A percentile compares a stretch with the other conserved stretches of the same genome.
Conservation (phyloP, 2,329 filamentous ascomycete genomes). For the Fusarium sp. region DNA sequence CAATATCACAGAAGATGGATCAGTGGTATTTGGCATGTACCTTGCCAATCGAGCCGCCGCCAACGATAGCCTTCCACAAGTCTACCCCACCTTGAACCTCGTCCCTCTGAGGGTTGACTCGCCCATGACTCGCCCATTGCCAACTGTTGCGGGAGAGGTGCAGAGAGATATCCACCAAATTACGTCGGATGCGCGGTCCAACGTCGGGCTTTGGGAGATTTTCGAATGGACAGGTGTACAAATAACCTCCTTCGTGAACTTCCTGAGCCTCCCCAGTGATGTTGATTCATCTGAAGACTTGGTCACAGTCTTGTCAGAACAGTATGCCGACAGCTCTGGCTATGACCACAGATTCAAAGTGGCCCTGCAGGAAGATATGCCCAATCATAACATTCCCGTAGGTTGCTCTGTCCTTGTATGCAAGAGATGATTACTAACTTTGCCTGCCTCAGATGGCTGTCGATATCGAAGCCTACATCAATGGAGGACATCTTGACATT, state of each 20-base stretch:
- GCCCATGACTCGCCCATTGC: constrained; percentile 52
- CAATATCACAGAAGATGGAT: constrained; percentile 49
- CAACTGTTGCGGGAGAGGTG: constrained; percentile 69
- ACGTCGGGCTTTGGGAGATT: constrained; percentile 78
- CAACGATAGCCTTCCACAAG: constrained; percentile 60
- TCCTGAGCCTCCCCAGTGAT: constrained; percentile 68
- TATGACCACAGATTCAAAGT: constrained; percentile 7
- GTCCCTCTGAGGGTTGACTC: constrained; percentile 75
- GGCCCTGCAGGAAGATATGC: constrained; percentile 42
- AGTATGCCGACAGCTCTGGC: background rate
- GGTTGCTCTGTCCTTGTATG: constrained; percentile 8
- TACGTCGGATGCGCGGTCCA: constrained; percentile 62
- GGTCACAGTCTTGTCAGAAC: constrained; percentile 18
- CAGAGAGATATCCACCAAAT: constrained; percentile 78
- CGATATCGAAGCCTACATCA: constrained; percentile 58
- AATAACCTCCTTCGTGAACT: constrained; percentile 84
- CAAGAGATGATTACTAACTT: background rate
- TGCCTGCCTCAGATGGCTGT: constrained; percentile 52
- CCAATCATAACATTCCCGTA: constrained; percentile 50
- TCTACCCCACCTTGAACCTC: constrained; percentile 82
- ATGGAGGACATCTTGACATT: constrained; percentile 52
- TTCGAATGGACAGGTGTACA: constrained; percentile 78
- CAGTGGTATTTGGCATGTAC: constrained; percentile 81
- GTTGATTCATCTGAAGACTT: background rate
- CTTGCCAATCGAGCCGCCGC: constrained; percentile 78